Evolutionary conservation across 371 early-diverging fungal genomes (phyloP).

Genomic region (Mortierella polycephala): DNA sequence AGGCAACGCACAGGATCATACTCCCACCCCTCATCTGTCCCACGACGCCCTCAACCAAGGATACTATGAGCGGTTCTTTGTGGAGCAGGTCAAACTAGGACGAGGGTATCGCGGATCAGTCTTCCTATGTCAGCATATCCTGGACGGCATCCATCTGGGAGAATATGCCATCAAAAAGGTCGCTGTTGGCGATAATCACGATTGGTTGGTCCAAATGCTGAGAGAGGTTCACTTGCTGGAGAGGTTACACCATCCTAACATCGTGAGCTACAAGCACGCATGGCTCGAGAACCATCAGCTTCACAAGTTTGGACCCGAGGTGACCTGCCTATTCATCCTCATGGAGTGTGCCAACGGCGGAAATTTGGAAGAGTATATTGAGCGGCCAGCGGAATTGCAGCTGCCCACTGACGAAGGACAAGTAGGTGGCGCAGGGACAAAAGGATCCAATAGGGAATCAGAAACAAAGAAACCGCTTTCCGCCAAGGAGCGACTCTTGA

Average conservation of each 20-base stretch:
- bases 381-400: slow-evolving; percentile 35
- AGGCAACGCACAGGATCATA: slow-evolving; percentile 5
- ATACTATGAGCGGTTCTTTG: slow-evolving; percentile 95
- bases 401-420: neutral
- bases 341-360: slow-evolving; percentile 99
- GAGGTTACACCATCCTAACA: slow-evolving; percentile 88
- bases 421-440: neutral
- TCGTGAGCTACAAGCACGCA: slow-evolving; percentile 94
- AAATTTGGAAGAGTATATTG: slow-evolving; percentile 92
- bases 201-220: slow-evolving; percentile 94
- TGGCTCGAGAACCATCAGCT: slow-evolving; percentile 90
- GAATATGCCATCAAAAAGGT: slow-evolving; percentile 95
- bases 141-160: slow-evolving; percentile 84
- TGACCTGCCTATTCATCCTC: slow-evolving; percentile 94
- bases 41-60: slow-evolving; percentile 84
- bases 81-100: slow-evolving; percentile 87
- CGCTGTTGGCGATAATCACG: slow-evolving; percentile 89
- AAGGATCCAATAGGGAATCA: slow-evolving; percentile 2
- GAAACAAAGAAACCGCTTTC: slow-evolving; percentile 25
- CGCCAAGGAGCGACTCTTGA: slow-evolving; percentile 32
- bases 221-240: slow-evolving; percentile 93
- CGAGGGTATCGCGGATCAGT: slow-evolving; percentile 93
- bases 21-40: slow-evolving; percentile 35
- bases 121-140: slow-evolving; percentile 87
- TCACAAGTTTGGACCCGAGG: slow-evolving; percentile 86